Conservation (phyloP, 1,139 yeast species). For the Kurtzmaniella quercitrusa region DNA sequence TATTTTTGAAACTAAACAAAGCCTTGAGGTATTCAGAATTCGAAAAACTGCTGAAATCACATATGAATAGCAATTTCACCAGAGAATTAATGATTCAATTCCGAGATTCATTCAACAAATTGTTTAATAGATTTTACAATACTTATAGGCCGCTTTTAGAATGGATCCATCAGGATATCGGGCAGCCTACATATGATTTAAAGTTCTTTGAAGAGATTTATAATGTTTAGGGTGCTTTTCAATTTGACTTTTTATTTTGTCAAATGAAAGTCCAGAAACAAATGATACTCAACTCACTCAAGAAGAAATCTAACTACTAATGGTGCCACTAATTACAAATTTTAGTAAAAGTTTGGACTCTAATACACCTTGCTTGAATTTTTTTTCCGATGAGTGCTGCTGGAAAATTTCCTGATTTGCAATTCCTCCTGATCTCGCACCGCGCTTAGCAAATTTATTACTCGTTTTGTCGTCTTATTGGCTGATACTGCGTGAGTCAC, state of each 20-base stretch:
- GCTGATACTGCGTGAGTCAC: conserved; percentile 20
- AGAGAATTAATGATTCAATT: not conserved
- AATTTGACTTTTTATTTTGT: no score
- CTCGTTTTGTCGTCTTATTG: conserved; percentile 23
- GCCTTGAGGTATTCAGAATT: not conserved
- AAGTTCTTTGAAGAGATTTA: not conserved
- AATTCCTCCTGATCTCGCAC: conserved; percentile 29
- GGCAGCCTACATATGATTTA: conserved; percentile 11
- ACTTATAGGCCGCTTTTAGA: conserved; percentile 26
- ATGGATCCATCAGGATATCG: conserved; percentile 30
- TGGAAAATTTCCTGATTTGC: not conserved
- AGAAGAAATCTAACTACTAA: no score
- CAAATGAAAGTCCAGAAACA: no score
- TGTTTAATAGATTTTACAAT: conserved; percentile 13
- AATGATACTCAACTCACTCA: no score
- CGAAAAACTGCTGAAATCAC: no score
- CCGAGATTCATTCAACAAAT: not conserved
- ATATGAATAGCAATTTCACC: not conserved
- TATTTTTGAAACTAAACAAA: not conserved
- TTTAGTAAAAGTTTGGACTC: no score
- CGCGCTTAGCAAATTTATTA: conserved; percentile 36
- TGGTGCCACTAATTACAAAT: not conserved
- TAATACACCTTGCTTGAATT: no score
- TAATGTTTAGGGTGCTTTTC: no score
- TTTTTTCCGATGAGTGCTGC: not conserved